Evolutionary conservation across 2,329 filamentous ascomycete genomes (phyloP), one percentile per base, ranked within the genome.

Genomic region (Alternaria sp.): DNA sequence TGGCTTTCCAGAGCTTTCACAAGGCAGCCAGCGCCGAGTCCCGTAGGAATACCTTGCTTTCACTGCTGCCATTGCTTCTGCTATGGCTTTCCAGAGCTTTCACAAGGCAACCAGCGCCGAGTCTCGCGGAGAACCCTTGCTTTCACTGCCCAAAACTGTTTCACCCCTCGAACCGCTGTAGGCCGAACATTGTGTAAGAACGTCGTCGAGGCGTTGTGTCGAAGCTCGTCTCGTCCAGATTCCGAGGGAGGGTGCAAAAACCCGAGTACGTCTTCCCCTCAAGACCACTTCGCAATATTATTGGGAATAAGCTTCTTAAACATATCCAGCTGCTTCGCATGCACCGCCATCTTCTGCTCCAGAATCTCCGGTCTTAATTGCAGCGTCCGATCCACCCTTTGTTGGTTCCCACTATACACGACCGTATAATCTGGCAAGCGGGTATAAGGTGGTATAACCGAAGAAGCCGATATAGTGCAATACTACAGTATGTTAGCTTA

Each of bases 371-470:
- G 71, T 7, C 76, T 64, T 14, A 69, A 30, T 49, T 76, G 69
- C 53, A 82, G 61, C 9, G 82, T 84, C 60, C 63, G 74, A 67
- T 85, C 80, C 7, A 80, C 56, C 21, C 83, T 72, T 11, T 76
- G 75, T 66, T 77, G 69, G 5, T 73, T 75, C 9, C 79, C 75
- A n/a, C 78, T 76, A 61, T 78, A 84, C 3, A 85, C 75, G 11
- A 85, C 80, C 4, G 80, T 84, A 61, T 77, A 85, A 64, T 85
- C 83, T 2, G 80, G 76, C 11, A 85, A 61, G 15, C 70, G 69
- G n/a, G 81, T 76, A 28, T 79, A 75, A 8, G 76, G 73, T 7
- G 73, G 67, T 1, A 85, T 69, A 12, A 72, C 65, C 11, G 76
- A 78, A 14, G 77, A 67, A 1, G 82, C 74, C 3, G 79, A 72